phyloP scores from a whole-genome alignment of 306 rosid species.

The Vachellia pachyceras region DNA sequence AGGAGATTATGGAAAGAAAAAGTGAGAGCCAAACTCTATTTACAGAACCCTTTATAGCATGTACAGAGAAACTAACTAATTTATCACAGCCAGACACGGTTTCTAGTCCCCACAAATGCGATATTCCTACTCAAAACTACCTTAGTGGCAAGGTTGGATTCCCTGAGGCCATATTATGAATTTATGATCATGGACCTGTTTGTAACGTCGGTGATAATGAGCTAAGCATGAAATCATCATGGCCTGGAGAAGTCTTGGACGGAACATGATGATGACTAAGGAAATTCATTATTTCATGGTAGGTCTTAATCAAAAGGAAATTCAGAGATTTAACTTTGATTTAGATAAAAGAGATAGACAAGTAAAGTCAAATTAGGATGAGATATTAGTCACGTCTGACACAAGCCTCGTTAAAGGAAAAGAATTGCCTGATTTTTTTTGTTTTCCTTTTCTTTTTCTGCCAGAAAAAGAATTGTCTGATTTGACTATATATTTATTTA shows the following conservation, averaged over 20 bases:
- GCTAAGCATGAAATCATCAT: conserved; percentile 36
- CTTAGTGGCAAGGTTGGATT: conserved; percentile 68
- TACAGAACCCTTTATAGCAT: conserved; percentile 74
- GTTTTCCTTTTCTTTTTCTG: not conserved
- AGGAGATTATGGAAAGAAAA: conserved; percentile 57
- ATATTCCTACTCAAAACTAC: conserved; percentile 72
- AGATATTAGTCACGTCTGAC: not conserved
- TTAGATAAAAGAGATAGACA: not conserved
- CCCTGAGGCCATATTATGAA: conserved; percentile 65
- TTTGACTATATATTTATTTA: not conserved
- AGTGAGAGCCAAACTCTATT: conserved; percentile 57
- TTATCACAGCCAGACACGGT: conserved; percentile 62
- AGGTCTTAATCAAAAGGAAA: conserved; percentile 31
- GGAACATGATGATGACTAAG: not conserved
- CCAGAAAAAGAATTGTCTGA: not conserved
- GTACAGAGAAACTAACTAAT: conserved; percentile 58
- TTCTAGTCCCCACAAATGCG: conserved; percentile 73
- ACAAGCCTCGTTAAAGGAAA: not conserved
- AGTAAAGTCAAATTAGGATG: not conserved
- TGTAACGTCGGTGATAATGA: conserved; percentile 9
- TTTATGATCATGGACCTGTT: conserved; percentile 28
- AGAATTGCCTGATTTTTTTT: not conserved
- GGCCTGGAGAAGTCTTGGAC: conserved; percentile 26
- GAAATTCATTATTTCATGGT: not conserved
- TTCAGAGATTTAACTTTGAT: not conserved